Base-by-base conservation (phyloP, 371 early-diverging fungal species). In the Zychaea mexicana region DNA sequence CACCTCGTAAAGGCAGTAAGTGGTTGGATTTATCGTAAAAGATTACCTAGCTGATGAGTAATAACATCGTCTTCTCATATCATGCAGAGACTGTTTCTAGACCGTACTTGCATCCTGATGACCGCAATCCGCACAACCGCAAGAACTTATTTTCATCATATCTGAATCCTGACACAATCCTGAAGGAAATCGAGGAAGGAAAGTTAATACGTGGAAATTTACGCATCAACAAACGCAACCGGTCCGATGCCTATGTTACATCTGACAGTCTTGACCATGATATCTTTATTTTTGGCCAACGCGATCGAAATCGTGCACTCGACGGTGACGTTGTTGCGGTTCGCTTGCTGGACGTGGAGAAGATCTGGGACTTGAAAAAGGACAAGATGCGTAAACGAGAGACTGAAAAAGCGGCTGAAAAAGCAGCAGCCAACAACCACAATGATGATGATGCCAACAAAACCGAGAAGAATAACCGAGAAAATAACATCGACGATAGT, bases 271-370 rank as follows among this genome's bases (percentile, higher is more conserved):
- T 79, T 17, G 79, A 73, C 2, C 28, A 57, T 12, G 87, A 90
- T 61, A 79, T 90, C 10, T 86, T 82, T 65, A 85, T 92, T 13
- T 77, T 71, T 52, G 88, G 89, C 15, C 68, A 76, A 19, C 62
- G 54, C 10, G 65, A 76, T 36, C 88, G 92, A 45, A 94, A 94
- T 69, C 87, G 94, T n/a, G 92, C 93, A 1, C 68, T 93, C 17
- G 87, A 91, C 7, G 91, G 91, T 12, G 94, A 94, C 53, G 57
- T 79, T 0, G 94, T 94, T 5, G 83, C 83, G 12, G 74, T 94
- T 3, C 64, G 72, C 57, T 59, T 91, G 6, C 57, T 90, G 17
- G 78, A 80, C 39, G 79, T 82, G 0, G 81, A 74, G 1, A 83
- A 78, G 33, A 65, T 85, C 7, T 69, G 73, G 70, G 36, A 57